Conservation (phyloP, 495 filamentous ascomycete species). For the Elasticomyces elasticus region DNA sequence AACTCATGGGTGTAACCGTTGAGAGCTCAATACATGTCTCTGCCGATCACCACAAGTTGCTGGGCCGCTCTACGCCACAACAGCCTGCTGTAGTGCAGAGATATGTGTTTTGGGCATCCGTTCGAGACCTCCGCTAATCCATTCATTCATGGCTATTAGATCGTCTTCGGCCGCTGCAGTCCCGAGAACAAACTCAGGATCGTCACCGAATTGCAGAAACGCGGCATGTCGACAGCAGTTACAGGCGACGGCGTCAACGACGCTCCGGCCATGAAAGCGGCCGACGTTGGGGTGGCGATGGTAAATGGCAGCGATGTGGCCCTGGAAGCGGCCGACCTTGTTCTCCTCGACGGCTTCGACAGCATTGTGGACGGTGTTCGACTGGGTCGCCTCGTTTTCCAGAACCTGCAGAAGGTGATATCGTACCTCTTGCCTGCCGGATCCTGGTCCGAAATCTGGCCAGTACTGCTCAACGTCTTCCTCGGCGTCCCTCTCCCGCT, state of each 20-base stretch:
- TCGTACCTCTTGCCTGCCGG: slow-evolving; percentile 29
- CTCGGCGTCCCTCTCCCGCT: slow-evolving; percentile 33
- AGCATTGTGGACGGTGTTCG: slow-evolving; percentile 20
- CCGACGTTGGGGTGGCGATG: slow-evolving; percentile 22
- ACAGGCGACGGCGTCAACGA: slow-evolving; percentile 26
- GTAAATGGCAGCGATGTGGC: slow-evolving; percentile 22
- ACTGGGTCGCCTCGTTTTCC: slow-evolving; percentile 22
- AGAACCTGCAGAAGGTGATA: slow-evolving; percentile 25
- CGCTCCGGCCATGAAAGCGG: slow-evolving; percentile 19
- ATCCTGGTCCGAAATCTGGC: slow-evolving; percentile 32
- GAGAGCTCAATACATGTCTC: too few species aligned
- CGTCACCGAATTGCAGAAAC: slow-evolving; percentile 19
- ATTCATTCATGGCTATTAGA: too few species aligned
- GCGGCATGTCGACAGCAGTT: slow-evolving; percentile 2
- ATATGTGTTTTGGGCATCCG: too few species aligned
- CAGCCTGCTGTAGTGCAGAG: too few species aligned
- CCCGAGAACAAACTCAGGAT: slow-evolving; percentile 24
- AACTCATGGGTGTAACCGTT: too few species aligned
- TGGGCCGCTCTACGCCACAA: too few species aligned
- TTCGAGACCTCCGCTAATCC: too few species aligned
- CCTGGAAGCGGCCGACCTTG: slow-evolving; percentile 23
- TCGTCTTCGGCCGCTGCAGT: slow-evolving; percentile 27
- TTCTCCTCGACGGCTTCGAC: slow-evolving; percentile 21
- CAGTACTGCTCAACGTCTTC: slow-evolving; percentile 32
- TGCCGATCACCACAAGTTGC: too few species aligned